Evolutionary conservation across 2,329 filamentous ascomycete genomes (phyloP).

Genomic region (Sporothrix protearum): DNA sequence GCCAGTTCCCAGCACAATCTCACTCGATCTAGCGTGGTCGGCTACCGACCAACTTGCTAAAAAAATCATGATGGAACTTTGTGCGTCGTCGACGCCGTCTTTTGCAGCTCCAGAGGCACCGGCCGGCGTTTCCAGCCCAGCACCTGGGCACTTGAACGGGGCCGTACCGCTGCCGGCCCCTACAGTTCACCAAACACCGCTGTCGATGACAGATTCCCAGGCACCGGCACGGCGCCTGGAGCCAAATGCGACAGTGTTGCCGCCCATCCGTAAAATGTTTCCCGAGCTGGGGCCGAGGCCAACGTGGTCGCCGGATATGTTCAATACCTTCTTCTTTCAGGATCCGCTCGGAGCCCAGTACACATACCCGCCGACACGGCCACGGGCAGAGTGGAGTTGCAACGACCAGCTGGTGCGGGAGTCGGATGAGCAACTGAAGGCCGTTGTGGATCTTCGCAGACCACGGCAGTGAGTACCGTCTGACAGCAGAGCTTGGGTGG

Average conservation of each 20-base stretch:
- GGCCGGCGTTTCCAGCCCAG: neutral
- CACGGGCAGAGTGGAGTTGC: constrained; percentile 24
- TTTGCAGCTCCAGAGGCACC: neutral
- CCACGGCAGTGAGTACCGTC: neutral
- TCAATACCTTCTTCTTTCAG: constrained; percentile 22
- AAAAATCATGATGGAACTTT: constrained; percentile 11
- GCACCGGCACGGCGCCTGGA: neutral
- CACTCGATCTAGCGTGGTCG: neutral
- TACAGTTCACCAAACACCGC: neutral
- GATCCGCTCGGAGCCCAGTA: constrained; percentile 18
- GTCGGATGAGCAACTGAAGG: constrained; percentile 16
- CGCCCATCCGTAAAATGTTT: constrained; percentile 18
- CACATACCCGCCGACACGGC: constrained; percentile 18
- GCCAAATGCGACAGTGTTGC: neutral
- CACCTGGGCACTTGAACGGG: neutral
- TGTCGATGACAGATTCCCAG: too few relatives aligned
- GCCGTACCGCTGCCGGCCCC: neutral
- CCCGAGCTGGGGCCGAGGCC: neutral
- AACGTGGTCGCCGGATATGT: neutral
- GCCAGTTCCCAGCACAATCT: neutral
- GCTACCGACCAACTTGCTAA: constrained; percentile 16
- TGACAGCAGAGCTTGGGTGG: neutral
- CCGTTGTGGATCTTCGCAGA: neutral
- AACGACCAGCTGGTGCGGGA: constrained; percentile 25
- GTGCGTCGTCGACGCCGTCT: neutral